These are phyloP conservation scores for Leccinum subgranulosum DNA, from an alignment of 768 basidiomycete genomes.

Conservation along the genomic window DNA sequence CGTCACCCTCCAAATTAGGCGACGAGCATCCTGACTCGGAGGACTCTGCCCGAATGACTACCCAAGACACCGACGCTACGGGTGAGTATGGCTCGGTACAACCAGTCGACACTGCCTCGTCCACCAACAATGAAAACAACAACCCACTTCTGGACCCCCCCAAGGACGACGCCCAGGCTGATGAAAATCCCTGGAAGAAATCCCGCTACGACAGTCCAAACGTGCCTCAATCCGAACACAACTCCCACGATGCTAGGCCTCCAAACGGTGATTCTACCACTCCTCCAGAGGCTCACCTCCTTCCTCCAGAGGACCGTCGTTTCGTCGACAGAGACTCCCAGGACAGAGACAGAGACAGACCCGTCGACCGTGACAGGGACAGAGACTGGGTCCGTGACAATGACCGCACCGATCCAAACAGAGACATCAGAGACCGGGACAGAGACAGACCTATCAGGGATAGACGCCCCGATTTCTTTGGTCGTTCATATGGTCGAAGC, in stretches of 20 bases:
- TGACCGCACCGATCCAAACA: conserved; percentile 22
- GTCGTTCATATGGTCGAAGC: conserved; percentile 38
- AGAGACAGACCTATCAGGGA: conserved; percentile 33
- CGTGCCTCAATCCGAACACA: conserved; percentile 8
- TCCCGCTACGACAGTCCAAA: conserved; percentile 21
- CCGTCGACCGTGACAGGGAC: background rate
- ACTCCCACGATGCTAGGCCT: conserved; percentile 11
- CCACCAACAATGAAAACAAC: conserved; percentile 13
- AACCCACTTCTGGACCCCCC: conserved; percentile 14
- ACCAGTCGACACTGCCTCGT: conserved; percentile 18
- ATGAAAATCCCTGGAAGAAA: conserved; percentile 30
- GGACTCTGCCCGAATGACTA: background rate
- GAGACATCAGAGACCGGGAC: conserved; percentile 30
- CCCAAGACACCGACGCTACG: conserved; percentile 11
- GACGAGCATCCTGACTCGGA: conserved; percentile 18
- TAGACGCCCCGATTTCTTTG: conserved; percentile 37
- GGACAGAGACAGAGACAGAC: conserved; percentile 27
- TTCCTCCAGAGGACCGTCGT: conserved; percentile 29
- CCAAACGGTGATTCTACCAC: conserved; percentile 5
- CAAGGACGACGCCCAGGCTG: conserved; percentile 32
- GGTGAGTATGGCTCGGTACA: conserved; percentile 31
- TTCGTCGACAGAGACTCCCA: conserved; percentile 31
- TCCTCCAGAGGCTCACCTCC: conserved; percentile 11
- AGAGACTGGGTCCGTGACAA: conserved; percentile 36
- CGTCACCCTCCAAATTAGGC: conserved; percentile 18